phyloP scores from a whole-genome alignment of 768 basidiomycete species.

The Panaeolus cyanescens region DNA sequence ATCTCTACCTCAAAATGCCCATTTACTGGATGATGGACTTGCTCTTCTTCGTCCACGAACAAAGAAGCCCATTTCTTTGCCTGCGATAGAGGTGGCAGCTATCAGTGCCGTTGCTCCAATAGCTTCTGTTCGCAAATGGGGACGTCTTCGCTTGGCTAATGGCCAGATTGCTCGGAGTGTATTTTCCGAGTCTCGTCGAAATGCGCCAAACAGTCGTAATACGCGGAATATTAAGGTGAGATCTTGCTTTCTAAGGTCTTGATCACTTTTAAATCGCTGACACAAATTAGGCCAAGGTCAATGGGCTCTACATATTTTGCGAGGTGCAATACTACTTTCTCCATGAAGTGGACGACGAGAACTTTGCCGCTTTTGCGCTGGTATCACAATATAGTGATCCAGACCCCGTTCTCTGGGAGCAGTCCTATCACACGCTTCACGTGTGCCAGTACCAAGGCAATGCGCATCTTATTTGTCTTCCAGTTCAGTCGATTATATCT shows the following conservation, averaged over 20 bases:
- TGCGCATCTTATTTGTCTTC: conserved; percentile 7
- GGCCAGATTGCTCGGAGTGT: conserved; percentile 34
- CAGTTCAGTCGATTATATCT: conserved; percentile 14
- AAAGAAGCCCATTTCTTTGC: neutral
- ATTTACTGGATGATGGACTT: conserved; percentile 11
- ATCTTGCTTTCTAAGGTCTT: neutral
- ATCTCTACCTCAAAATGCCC: conserved; percentile 5
- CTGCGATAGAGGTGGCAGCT: neutral
- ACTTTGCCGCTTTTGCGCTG: conserved; percentile 10
- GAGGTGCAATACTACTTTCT: conserved; percentile 23
- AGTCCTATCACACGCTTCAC: conserved; percentile 15
- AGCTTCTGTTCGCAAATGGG: conserved; percentile 26
- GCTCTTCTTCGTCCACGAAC: conserved; percentile 19
- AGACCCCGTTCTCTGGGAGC: conserved; percentile 12
- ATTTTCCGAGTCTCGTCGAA: conserved; percentile 28
- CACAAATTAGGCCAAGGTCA: conserved; percentile 4
- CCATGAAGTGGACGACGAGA: neutral
- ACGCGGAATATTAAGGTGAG: conserved; percentile 23
- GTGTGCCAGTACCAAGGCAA: conserved; percentile 14
- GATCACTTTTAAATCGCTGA: neutral
- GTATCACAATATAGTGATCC: conserved; percentile 18
- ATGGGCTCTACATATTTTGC: conserved; percentile 11
- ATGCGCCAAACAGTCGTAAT: conserved; percentile 10
- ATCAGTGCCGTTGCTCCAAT: neutral
- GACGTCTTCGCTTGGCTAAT: conserved; percentile 35